These are phyloP conservation scores for Phytopythium cucurbitacearum DNA, from an alignment of 352 stramenopile species.

Conservation along the genomic window DNA sequence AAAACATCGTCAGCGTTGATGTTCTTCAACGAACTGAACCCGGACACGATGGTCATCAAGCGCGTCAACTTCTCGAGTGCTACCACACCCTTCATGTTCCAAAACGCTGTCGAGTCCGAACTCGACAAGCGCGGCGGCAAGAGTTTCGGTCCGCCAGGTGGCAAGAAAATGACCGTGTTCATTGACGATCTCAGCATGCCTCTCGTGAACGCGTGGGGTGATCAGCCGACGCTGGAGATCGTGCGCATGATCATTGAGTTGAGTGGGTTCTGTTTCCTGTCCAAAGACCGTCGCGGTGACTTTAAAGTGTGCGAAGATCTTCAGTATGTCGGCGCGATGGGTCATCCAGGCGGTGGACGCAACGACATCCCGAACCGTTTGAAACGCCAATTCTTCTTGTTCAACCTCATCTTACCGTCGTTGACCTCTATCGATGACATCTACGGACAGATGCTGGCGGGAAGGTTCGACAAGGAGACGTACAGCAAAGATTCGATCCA, in stretches of 20 bases:
- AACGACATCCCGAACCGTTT: conserved; percentile 99
- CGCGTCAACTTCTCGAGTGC: conserved; percentile 98
- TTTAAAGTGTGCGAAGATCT: conserved; percentile 98
- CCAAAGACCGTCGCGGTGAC: conserved; percentile 97
- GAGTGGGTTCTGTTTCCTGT: conserved; percentile 96
- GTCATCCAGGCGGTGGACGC: conserved; percentile 94
- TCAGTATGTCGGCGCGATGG: conserved; percentile 97
- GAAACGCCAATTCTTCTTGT: conserved; percentile 99
- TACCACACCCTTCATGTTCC: conserved; percentile 97
- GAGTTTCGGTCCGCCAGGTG: conserved; percentile 96
- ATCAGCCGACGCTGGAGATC: conserved; percentile 98
- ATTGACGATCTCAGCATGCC: conserved; percentile 97
- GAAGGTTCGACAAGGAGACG: conserved; percentile 89
- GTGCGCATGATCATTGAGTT: conserved; percentile 97
- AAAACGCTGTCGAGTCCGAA: conserved; percentile 96
- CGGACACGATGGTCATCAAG: conserved; percentile 95
- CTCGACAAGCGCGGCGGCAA: conserved; percentile 98
- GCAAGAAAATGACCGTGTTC: conserved; percentile 99
- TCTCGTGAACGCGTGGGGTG: conserved; percentile 98
- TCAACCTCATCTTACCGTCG: conserved; percentile 97
- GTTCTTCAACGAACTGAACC: conserved; percentile 96
- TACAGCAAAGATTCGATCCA: conserved; percentile 80
- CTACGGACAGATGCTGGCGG: conserved; percentile 97
- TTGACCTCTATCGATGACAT: conserved; percentile 99
- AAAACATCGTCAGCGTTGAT: conserved; percentile 98